Conservation (phyloP, 2,329 filamentous ascomycete species). For the Alternaria longipes region DNA sequence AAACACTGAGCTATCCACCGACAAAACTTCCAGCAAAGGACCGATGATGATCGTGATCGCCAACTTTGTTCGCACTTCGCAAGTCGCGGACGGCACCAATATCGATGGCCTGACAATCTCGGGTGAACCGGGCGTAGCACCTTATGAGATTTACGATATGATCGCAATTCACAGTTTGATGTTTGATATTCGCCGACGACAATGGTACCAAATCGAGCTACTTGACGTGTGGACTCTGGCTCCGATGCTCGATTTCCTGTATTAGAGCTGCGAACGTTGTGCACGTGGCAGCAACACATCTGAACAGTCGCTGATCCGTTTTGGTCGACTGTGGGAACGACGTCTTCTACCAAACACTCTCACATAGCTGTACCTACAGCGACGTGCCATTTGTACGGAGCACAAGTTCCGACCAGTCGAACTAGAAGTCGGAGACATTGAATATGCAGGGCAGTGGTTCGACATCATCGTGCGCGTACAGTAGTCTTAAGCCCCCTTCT, state of each 20-base stretch:
- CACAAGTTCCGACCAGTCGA: constrained; percentile 7
- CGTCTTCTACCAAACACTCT: background rate
- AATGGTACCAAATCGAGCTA: background rate
- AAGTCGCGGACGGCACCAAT: background rate
- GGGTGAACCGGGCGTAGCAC: background rate
- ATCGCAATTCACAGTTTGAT: constrained; percentile 1
- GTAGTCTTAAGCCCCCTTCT: constrained; percentile 5
- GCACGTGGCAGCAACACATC: constrained; percentile 6
- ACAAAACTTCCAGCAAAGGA: constrained; percentile 20
- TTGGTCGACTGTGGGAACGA: background rate
- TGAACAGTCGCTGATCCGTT: background rate
- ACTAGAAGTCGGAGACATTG: background rate
- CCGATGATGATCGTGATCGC: constrained; percentile 21
- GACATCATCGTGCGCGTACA: constrained; percentile 6
- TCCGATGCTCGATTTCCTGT: constrained; percentile 1
- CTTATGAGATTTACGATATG: background rate
- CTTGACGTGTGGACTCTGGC: constrained; percentile 2
- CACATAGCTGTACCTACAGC: background rate
- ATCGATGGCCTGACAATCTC: background rate
- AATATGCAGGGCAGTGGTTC: constrained; percentile 6
- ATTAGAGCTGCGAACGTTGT: constrained; percentile 6
- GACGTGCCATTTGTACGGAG: constrained; percentile 3
- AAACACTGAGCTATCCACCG: constrained; percentile 17
- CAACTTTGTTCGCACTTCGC: constrained; percentile 32
- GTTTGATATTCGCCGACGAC: background rate